Conservation (phyloP, 306 rosid species). For the Quercus berberidifolia region DNA sequence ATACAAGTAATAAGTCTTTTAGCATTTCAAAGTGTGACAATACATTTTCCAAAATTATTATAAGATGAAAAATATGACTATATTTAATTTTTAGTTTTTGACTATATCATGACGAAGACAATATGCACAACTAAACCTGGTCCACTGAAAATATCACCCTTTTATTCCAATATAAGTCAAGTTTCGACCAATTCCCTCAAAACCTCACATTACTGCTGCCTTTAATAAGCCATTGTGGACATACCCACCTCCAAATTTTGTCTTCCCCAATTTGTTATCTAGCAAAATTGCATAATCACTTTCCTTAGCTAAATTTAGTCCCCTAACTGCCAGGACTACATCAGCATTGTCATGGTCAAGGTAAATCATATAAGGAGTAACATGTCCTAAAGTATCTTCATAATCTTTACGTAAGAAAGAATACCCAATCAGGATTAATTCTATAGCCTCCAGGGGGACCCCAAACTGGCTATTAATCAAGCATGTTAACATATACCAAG, state of each 20-base stretch:
- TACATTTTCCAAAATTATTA: not conserved
- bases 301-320: slow-evolving; percentile 82
- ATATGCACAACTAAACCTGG: slow-evolving; percentile 1
- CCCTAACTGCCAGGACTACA: slow-evolving; percentile 67
- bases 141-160: not conserved
- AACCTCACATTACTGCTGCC: too few relatives aligned
- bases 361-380: slow-evolving; percentile 81
- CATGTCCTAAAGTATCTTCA: slow-evolving; percentile 53
- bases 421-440: slow-evolving; percentile 74
- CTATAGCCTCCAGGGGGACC: slow-evolving; percentile 91
- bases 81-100: not conserved
- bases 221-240: too few relatives aligned
- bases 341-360: slow-evolving; percentile 55
- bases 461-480: slow-evolving; percentile 23
- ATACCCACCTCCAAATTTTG: too few relatives aligned
- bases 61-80: slow-evolving; percentile 7
- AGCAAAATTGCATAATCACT: slow-evolving; percentile 75
- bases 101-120: slow-evolving; percentile 10
- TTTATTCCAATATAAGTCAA: too few relatives aligned
- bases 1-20: too few relatives aligned
- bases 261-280: too few relatives aligned
- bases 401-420: slow-evolving; percentile 52
- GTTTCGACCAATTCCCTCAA: too few relatives aligned
- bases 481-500: too few relatives aligned
- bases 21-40: too few relatives aligned